Base-by-base conservation (phyloP, 805 yeast genomes). In the Ogataea paraovalis region DNA sequence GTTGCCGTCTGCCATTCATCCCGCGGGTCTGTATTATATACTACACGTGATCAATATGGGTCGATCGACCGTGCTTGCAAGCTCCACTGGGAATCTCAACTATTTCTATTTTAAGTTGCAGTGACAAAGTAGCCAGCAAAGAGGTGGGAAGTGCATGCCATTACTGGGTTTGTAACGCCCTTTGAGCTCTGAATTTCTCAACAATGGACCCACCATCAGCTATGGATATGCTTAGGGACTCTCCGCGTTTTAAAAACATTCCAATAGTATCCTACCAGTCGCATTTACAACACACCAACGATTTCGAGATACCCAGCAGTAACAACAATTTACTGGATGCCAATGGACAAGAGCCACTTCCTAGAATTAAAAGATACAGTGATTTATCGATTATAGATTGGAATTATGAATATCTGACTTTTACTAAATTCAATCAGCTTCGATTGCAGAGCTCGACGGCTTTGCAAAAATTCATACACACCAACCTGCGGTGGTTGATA, bases 361-460 rank as follows among this genome's bases (percentile, higher is more conserved):
- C 32, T 12, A 23, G 46, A 10, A 27, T 32, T 8, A 58, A 56
- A 43, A 48, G 47, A 2, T 75, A 76, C 52, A 70, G 65, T 25
- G 61, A 73, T 51, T 64, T 68, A 42, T 67, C 76, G 18, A 71
- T 71, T 43, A 76, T 79, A 19, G 82, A 79, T 51, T 79, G 85
- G 85, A 65, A 69, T 38, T 66, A 64, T 38, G 83, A 79, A 52
- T 71, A 77, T 21, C 18, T 43, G 16, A 30, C 37, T 2, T 46
- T 46, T 22, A 23, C 36, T 42, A 53, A 36, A 38, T 55, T 43
- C 50, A 57, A 34, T 36, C 55, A 39, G 42, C 41, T 18, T 16
- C 36, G 46, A 21, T 25, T 38, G 9, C 16, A 14, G 12, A 27
- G 39, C 30, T 33, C 48, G 6, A 38, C 46, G 13, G 33, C 37